Conservation (phyloP, 345 rosid genomes). For the Salix suchowensis region DNA sequence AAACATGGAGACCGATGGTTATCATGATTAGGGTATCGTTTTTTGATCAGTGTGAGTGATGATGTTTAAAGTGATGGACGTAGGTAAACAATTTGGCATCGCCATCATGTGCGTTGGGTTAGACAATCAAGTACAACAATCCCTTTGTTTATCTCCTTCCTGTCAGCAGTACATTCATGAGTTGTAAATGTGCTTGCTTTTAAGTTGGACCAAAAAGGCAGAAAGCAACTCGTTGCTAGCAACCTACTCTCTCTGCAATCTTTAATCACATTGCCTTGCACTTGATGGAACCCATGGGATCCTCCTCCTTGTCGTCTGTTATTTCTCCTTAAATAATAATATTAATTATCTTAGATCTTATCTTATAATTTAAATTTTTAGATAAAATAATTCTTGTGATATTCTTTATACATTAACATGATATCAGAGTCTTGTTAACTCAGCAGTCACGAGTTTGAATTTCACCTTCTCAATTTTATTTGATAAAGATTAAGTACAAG, state of each 20-base stretch:
- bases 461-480: too few relatives aligned
- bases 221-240: constrained; percentile 5
- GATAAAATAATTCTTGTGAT: accelerated
- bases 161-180: neutral
- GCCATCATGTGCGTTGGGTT: constrained; percentile 15
- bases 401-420: too few relatives aligned
- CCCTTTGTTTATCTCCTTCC: neutral
- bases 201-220: neutral
- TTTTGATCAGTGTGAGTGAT: neutral
- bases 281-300: neutral
- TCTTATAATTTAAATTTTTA: too few relatives aligned
- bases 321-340: neutral
- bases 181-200: constrained; percentile 8
- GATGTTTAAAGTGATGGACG: too few relatives aligned
- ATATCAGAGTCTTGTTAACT: too few relatives aligned
- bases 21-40: constrained; percentile 7
- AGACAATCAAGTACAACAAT: neutral
- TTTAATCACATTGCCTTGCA: neutral
- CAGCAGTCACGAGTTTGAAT: accelerated
- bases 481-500: too few relatives aligned
- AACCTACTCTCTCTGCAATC: neutral
- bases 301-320: neutral
- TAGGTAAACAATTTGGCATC: neutral
- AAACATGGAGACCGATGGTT: constrained; percentile 8
- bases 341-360: too few relatives aligned